phyloP scores from a whole-genome alignment of 2,329 filamentous ascomycete species.

The Aspergillus fumigatus region DNA sequence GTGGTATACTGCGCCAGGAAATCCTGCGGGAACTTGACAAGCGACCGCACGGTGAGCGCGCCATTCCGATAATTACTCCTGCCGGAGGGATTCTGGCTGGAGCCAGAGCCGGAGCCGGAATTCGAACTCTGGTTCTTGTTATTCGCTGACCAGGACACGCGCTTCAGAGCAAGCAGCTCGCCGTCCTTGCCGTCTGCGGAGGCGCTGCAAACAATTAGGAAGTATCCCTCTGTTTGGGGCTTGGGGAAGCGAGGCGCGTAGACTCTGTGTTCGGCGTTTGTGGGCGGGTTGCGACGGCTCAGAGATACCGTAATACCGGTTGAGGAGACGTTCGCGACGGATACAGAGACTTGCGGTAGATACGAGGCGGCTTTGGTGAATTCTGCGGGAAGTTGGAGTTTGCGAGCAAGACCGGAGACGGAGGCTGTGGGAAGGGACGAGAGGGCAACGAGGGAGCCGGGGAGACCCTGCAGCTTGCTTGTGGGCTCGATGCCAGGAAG shows the following conservation, averaged over 20 bases:
- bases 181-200: slow-evolving; percentile 50
- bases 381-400: slow-evolving; percentile 28
- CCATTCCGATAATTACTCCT: slow-evolving; percentile 12
- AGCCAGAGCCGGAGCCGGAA: slow-evolving; percentile 3
- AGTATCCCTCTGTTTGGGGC: slow-evolving; percentile 90
- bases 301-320: slow-evolving; percentile 56
- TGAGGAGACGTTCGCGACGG: slow-evolving; percentile 57
- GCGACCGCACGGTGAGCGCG: slow-evolving; percentile 22
- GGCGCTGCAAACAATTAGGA: slow-evolving; percentile 64
- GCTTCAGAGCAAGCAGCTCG: slow-evolving; percentile 80
- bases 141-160: slow-evolving; percentile 65
- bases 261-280: slow-evolving; percentile 65
- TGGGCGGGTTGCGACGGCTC: slow-evolving; percentile 61
- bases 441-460: slow-evolving; percentile 28
- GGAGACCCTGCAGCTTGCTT: slow-evolving; percentile 21
- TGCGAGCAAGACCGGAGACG: slow-evolving; percentile 23
- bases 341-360: slow-evolving; percentile 66
- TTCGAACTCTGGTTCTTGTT: slow-evolving; percentile 7
- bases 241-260: slow-evolving; percentile 91
- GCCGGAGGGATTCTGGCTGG: slow-evolving; percentile 13
- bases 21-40: slow-evolving; percentile 28
- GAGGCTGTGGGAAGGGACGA: slow-evolving; percentile 24
- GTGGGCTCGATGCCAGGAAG: slow-evolving; percentile 62
- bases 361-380: slow-evolving; percentile 57
- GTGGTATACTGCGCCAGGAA: slow-evolving; percentile 13